A percentile compares a stretch with the other conserved stretches of the same genome.
These are phyloP conservation scores for Raphanus raphanistrum DNA, from an alignment of 345 rosid species.

Conservation along the genomic window DNA sequence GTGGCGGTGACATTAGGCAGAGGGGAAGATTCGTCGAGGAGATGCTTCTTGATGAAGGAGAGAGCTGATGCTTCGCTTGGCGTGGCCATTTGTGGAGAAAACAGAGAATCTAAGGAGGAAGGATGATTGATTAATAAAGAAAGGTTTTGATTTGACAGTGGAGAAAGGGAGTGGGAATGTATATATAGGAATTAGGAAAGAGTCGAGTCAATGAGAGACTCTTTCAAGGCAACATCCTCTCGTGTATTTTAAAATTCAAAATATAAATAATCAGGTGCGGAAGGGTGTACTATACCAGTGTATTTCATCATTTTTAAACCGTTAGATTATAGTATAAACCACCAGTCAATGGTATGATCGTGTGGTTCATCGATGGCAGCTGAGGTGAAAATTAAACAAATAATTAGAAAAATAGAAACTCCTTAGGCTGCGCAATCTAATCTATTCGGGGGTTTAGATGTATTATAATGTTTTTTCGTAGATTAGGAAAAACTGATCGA, in stretches of 20 bases:
- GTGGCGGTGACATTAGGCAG: neutral
- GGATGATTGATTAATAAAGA: neutral
- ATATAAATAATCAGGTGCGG: neutral
- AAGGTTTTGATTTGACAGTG: constrained; percentile 28
- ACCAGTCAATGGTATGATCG: constrained; percentile 25
- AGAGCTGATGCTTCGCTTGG: constrained; percentile 48
- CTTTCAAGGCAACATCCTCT: constrained; percentile 20
- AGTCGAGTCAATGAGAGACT: constrained; percentile 30
- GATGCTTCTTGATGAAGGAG: constrained; percentile 50
- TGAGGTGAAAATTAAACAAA: neutral
- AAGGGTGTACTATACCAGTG: neutral
- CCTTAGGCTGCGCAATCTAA: neutral
- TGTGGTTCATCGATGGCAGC: constrained; percentile 32
- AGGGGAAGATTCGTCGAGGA: constrained; percentile 58
- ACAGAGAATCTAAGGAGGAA: constrained; percentile 1
- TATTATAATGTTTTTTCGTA: neutral
- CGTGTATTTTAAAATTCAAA: neutral
- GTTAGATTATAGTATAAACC: neutral
- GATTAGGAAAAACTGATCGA: neutral
- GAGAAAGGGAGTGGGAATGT: constrained; percentile 22
- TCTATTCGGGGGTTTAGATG: neutral
- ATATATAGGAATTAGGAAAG: constrained; percentile 2
- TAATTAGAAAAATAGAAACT: neutral
- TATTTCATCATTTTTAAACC: neutral
- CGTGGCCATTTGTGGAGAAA: constrained; percentile 39